Percentiles rank a stretch among this genome's conserved stretches.
Evolutionary conservation across 305 asterid genomes (phyloP).

Genomic region (Fraxinus nigra): DNA sequence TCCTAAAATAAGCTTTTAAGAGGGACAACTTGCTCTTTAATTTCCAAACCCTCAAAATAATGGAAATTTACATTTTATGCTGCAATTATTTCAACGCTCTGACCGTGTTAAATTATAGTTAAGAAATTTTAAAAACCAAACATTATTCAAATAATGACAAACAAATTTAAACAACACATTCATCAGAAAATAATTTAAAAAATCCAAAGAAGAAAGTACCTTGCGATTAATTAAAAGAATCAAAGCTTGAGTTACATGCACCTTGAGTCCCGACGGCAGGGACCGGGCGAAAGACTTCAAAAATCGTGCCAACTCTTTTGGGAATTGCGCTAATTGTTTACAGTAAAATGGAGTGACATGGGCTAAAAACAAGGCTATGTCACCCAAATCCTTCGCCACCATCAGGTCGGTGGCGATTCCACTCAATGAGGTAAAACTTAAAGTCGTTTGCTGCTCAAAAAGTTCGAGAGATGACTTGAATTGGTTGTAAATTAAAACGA

Average conservation of each 20-base stretch:
- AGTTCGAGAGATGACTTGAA: slow-evolving; percentile 74
- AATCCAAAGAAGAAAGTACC: slow-evolving; percentile 34
- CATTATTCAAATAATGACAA: background rate
- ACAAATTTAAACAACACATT: background rate
- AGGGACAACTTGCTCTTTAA: background rate
- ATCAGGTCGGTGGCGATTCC: slow-evolving; percentile 61
- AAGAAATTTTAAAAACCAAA: background rate
- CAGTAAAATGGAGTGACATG: slow-evolving; percentile 77
- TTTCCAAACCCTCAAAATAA: background rate
- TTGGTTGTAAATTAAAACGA: slow-evolving; percentile 57
- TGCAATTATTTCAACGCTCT: background rate
- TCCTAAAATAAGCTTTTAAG: background rate
- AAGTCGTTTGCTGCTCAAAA: slow-evolving; percentile 75
- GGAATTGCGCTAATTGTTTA: slow-evolving; percentile 44
- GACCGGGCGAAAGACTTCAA: slow-evolving; percentile 55
- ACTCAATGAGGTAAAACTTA: slow-evolving; percentile 72
- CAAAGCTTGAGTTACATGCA: slow-evolving; percentile 65
- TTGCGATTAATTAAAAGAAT: slow-evolving; percentile 67
- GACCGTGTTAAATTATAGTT: background rate
- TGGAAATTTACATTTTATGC: background rate
- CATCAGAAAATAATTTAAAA: background rate
- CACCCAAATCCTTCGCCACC: slow-evolving; percentile 73
- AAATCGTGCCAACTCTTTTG: slow-evolving; percentile 58
- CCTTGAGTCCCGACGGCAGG: slow-evolving; percentile 67
- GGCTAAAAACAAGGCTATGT: slow-evolving; percentile 70